Conservation (phyloP, 148 eudicot genomes). For the Rhododendron ovatum region DNA sequence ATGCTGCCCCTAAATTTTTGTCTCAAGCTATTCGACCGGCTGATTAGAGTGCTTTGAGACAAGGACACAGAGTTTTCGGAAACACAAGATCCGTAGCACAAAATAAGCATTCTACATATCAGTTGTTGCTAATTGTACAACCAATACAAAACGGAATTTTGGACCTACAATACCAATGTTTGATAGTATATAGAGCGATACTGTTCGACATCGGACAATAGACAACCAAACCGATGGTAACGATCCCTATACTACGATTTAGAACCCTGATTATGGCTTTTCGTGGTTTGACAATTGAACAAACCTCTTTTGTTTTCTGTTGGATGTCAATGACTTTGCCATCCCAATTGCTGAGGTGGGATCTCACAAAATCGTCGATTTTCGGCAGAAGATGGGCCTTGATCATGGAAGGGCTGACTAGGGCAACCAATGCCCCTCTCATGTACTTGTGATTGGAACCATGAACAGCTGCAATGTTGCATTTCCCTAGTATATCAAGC, state of each 20-base stretch:
- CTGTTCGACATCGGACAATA: no score
- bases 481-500: constrained; percentile 84
- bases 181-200: no score
- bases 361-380: constrained; percentile 81
- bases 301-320: constrained; percentile 85
- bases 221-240: no score
- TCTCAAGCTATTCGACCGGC: neutral
- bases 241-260: no score
- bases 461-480: constrained; percentile 95
- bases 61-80: neutral
- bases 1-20: neutral
- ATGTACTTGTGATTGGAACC: constrained; percentile 92
- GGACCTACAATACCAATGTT: no score
- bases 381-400: constrained; percentile 65
- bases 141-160: no score
- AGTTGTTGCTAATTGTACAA: no score
- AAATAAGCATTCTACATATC: neutral
- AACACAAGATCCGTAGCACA: neutral
- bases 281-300: neutral
- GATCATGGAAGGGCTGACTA: constrained; percentile 78
- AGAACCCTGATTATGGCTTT: no score
- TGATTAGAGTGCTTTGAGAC: neutral
- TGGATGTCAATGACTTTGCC: constrained; percentile 71
- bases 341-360: constrained; percentile 71
- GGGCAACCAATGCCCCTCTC: constrained; percentile 86